A percentile compares a stretch with the other conserved stretches of the same genome.
Conservation (phyloP, 2,329 filamentous ascomycete species). For the Aspergillus neoniger region DNA sequence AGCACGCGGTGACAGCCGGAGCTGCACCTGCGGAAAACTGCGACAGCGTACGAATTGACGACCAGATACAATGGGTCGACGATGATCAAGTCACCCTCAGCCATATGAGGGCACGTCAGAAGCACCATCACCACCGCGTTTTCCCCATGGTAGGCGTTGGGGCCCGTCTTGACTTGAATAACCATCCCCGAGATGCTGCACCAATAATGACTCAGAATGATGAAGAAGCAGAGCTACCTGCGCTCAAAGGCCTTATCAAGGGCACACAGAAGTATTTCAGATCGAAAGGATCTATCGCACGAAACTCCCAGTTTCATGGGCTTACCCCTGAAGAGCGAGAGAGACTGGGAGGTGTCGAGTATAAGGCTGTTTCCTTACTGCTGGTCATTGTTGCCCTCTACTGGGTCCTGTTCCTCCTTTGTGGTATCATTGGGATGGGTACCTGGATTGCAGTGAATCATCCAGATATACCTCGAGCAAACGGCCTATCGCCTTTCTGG, state of each 20-base stretch:
- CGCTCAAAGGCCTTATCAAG: constrained; percentile 27
- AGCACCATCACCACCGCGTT: constrained; percentile 27
- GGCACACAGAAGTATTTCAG: constrained; percentile 35
- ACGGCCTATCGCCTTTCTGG: constrained; percentile 55
- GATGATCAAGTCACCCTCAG: constrained; percentile 34
- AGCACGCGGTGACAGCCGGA: constrained; percentile 8
- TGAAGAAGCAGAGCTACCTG: constrained; percentile 22
- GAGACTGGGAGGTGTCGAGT: constrained; percentile 47
- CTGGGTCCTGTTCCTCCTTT: constrained; percentile 48
- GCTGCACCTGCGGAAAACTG: constrained; percentile 5
- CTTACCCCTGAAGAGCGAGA: constrained; percentile 47
- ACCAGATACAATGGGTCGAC: constrained; percentile 30
- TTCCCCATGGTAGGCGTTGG: constrained; percentile 41
- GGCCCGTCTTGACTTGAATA: constrained; percentile 36
- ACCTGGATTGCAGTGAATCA: constrained; percentile 49
- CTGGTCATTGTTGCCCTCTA: constrained; percentile 47
- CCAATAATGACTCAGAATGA: constrained; percentile 22
- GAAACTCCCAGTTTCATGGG: constrained; percentile 55
- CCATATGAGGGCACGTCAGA: constrained; percentile 17
- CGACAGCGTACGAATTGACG: background rate
- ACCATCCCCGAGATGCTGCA: constrained; percentile 34
- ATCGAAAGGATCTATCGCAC: constrained; percentile 39
- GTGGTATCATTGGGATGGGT: constrained; percentile 51
- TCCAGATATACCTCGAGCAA: constrained; percentile 41
- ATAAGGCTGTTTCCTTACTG: constrained; percentile 41